Evolutionary conservation across 768 basidiomycete species (phyloP), one percentile per base, ranked within the genome.

Genomic region (Auriscalpium orientale): DNA sequence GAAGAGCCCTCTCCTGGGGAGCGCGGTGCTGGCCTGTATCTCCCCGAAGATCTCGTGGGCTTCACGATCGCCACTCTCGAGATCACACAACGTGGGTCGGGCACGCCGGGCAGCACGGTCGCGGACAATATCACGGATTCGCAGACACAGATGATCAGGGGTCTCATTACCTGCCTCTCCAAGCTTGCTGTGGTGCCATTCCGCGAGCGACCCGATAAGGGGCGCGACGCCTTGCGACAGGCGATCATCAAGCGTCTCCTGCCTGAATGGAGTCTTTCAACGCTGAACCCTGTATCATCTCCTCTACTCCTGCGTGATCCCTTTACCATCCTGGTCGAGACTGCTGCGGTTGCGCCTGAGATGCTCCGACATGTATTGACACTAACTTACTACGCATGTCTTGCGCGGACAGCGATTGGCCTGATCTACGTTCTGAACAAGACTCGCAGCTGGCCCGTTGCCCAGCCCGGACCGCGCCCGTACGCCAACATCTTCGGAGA

Each of bases 301-400:
- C 94, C 95, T 1, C 73, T 98, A 0, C 82, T 98, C 13, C 81
- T 91, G 3, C 81, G 95, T 18, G 92, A 97, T 67, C 95, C 97
- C 0, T 85, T 98, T 63, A 87, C 89, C 2, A 79, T 95, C 40
- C 78, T 99, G 20, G 78, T 95, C 22, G 95, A 99, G 72, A 84
- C 88, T 0, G 94, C 95, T 0, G 88, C 90, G 2, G 85, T 97
- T 46, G 85, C 88, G 0, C 95, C 93, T 0, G 90, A 94, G 58
- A 87, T 93, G 66, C 79, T 99, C 28, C 83, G 87, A 35, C 89
- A 97, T 62, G 87, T 95, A 46, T 79, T 93, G n/a, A 77, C 90
- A 40, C 78, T 98, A 62, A 81, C 87, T 1, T 98, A 95, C 70
- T 98, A 97, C 66, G 91, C 91, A 5, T 87, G 87, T 61, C 77